Base-by-base conservation (phyloP, 768 basidiomycete genomes). In the Tricholoma terreum region DNA sequence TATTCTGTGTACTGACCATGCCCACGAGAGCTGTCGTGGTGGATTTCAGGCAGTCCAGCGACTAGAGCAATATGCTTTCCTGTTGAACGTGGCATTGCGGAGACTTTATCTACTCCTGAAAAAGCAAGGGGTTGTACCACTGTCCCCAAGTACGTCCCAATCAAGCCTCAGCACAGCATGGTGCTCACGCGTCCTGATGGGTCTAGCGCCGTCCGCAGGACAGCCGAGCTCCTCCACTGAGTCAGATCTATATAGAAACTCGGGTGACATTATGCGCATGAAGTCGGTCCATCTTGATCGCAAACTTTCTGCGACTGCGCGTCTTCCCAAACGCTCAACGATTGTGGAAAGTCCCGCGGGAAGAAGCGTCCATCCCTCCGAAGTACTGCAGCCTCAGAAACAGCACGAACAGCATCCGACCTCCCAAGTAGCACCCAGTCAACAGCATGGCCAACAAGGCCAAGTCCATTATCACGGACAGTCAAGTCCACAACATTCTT, bases 61-160 rank as follows among this genome's bases (percentile, higher is more conserved):
- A 56, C 74, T 99, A 61, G 97, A 99, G 76, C 97, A 99, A 69
- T 99, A 97, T 71, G 92, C 97, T 2, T 99, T 95, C 79, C 74
- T 99, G 56, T 77, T 99, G 52, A 98, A 98, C 67, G 97, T 98
- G 21, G 97, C 96, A 17, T 78, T 99, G 55, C 80, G 95, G 62
- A 83, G 96, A 66, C 77, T 99, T 53, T 98, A 94, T 72, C 81
- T 92, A 30, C 80, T 91, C 35, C 75, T 92, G 66, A 91, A 90
- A 78, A 90, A 90, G 73, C 85, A 91, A 65, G 94, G 94, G 10
- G 91, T 94, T 35, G 90, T 96, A 21, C 87, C 92, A n/a, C 73
- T 89, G 52, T 84, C 89, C 5, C 86, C 90, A 55, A 82, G 91
- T 92, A 74, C 63, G 73, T 61, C 40, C 21, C 30, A 21, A 17